Base-by-base conservation (phyloP, 2,329 filamentous ascomycete species). In the Botrytis medusae region DNA sequence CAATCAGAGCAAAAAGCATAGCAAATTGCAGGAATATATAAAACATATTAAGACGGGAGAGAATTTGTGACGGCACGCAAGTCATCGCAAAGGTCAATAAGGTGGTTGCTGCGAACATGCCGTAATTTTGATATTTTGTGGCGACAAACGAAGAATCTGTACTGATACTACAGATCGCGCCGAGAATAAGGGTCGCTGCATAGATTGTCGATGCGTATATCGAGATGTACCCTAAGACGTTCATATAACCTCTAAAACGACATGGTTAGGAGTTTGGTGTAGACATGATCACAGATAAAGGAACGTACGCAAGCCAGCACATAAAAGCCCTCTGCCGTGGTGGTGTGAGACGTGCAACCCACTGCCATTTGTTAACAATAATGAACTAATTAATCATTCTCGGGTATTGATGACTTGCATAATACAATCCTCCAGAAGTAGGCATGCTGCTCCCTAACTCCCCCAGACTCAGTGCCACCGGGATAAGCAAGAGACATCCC, bases 181-280 rank as follows among this genome's bases (percentile, higher is more conserved):
- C 78, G 12, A 81, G 74, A 16, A 81, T 79, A 7, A 81, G 75
- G 1, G 79, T 81, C 29, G 79, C 80, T 1, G 78, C 80, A 60
- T 81, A 81, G 42, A 81, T 81, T 1, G 80, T 81, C 0, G 80
- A 81, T 10, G 80, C 77, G 46, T 80, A 81, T 51, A 81, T 81
- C 2, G 79, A 80, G 2, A 81, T 79, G 44, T 81, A 81, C 34
- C 80, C 80, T 8, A 81, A 67, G 18, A 80, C 79, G 42, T 80
- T 81, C 80, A 81, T 81, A 60, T 81, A 81, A 22, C 79, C 79
- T 22, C 79, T 80, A 61, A 29, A 68, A 40, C 8, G 25, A 60
- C 32, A 34, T 54, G 34, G 32, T 77, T 46, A 75, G 73, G 73
- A 65, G 16, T 14, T 69, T 40, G 59, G 29, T 18, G 37, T 59